Percentiles rank a stretch among this genome's conserved stretches.
Conservation (phyloP, 73 alveolate species). For the Uronychia binucleata region DNA sequence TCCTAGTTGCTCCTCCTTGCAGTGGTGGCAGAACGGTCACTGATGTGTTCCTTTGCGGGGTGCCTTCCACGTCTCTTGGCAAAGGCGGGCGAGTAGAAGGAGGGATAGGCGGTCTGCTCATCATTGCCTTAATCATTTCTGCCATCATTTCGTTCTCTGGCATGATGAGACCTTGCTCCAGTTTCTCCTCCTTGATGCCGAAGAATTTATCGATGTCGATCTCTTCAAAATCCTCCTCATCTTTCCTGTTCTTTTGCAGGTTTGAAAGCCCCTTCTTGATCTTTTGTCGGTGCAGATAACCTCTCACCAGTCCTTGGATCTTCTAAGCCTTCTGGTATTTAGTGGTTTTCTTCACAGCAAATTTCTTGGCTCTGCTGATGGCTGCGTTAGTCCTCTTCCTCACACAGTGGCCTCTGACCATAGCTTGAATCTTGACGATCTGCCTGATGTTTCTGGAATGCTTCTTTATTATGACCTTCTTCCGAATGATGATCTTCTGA, state of each 20-base stretch:
- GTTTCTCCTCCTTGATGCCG: constrained; percentile 35
- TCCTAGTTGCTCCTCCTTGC: not conserved
- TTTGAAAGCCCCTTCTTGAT: constrained; percentile 26
- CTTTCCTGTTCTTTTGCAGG: constrained; percentile 17
- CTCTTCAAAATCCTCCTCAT: constrained; percentile 45
- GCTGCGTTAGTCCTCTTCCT: constrained; percentile 1
- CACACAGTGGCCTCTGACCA: constrained; percentile 27
- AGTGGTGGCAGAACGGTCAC: not conserved
- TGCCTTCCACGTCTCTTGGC: not conserved
- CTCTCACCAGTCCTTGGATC: constrained; percentile 52
- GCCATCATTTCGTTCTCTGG: constrained; percentile 56
- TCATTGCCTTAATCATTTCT: constrained; percentile 6
- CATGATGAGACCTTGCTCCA: constrained; percentile 16
- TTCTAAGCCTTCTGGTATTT: constrained; percentile 29
- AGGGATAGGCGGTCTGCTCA: not conserved
- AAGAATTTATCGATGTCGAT: constrained; percentile 61
- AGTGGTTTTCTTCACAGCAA: constrained; percentile 40
- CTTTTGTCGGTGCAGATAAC: constrained; percentile 42
- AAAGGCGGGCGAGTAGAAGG: not conserved
- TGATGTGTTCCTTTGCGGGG: not conserved
- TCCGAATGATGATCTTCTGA: constrained; percentile 1
- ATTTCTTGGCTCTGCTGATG: constrained; percentile 12
- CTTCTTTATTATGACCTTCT: constrained; percentile 22
- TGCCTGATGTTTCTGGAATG: constrained; percentile 9
- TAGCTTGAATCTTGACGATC: constrained; percentile 38